phyloP scores from a whole-genome alignment of 108 stramenopile species.

The Chaetoceros muelleri region DNA sequence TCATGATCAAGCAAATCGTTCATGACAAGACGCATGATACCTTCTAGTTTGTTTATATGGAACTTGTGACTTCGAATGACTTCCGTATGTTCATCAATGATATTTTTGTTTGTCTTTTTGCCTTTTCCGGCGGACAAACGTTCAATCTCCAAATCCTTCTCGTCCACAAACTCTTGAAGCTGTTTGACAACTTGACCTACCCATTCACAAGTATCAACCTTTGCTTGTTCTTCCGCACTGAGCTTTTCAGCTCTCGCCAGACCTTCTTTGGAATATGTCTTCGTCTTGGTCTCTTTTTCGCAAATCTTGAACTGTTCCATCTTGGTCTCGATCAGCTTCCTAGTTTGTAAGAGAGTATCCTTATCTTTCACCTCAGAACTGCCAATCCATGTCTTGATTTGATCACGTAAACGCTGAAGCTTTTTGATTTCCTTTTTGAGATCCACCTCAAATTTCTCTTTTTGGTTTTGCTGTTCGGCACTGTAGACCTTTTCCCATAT shows the following conservation, averaged over 20 bases:
- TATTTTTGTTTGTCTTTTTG: constrained; percentile 71
- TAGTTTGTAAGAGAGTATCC: constrained; percentile 65
- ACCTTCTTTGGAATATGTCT: constrained; percentile 96
- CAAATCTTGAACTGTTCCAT: constrained; percentile 99
- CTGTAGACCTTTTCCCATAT: constrained; percentile 98
- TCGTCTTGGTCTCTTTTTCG: constrained; percentile 99
- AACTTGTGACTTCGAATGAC: constrained; percentile 73
- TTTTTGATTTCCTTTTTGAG: constrained; percentile 99
- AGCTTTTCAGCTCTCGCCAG: constrained; percentile 70
- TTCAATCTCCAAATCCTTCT: constrained; percentile 84
- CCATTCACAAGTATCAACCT: constrained; percentile 59
- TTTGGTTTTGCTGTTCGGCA: constrained; percentile 92
- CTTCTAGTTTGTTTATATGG: constrained; percentile 91
- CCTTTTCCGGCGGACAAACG: constrained; percentile 64
- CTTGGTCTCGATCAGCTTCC: constrained; percentile 89
- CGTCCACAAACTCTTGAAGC: constrained; percentile 58
- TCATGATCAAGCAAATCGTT: constrained; percentile 85
- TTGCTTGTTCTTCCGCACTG: constrained; percentile 73
- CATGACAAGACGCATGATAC: constrained; percentile 91
- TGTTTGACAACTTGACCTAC: constrained; percentile 66
- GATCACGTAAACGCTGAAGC: constrained; percentile 94
- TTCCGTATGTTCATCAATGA: constrained; percentile 69
- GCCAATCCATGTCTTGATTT: constrained; percentile 97
- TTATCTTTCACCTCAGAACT: constrained; percentile 98
- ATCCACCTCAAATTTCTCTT: constrained; percentile 97